Evolutionary conservation across 2,329 filamentous ascomycete species (phyloP), one percentile per base, ranked within the genome.

Genomic region (Fusarium humuli): DNA sequence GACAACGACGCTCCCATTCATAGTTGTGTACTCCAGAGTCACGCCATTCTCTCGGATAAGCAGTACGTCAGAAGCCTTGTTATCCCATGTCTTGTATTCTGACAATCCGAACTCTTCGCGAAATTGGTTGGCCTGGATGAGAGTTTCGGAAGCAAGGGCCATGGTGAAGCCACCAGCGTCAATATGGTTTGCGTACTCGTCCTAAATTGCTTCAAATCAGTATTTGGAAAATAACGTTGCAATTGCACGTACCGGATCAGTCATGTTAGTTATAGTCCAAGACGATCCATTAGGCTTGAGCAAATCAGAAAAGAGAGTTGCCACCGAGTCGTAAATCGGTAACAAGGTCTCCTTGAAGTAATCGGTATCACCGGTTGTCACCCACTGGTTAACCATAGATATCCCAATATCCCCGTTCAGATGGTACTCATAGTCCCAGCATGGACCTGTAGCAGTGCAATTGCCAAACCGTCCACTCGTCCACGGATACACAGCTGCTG

Each of bases 401-500:
- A 61, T 20, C 0, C 58, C 58, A 7, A 61, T 59, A 9, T 61
- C 58, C 0, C 58, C 58, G 9, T 61, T 61, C 0, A 61, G 3
- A 29, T 61, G 58, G 4, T 61, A 61, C 16, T 61, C 54, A 2
- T 61, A 61, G 3, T 61, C 58, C 58, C 58, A 61, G 3, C 58
- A 61, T 18, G 58, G 58, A 5, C 58, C 58, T 2, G 58, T 61
- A 3, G 54, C 54, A 18, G 58, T 61, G 0, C 58, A 61, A 37
- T 61, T 59, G 0, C 58, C 58, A 4, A 41, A 61, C 0, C 58
- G 1, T 0, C 54, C 58, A 20, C 58, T 61, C 0, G 58, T 61
- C 58, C 58, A 61, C 0, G 58, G 54, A 44, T 61, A 61, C 6
- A 61, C 58, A 9, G 58, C 58, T 9, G 58, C 34, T 1, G 53